Base-by-base conservation (phyloP, 805 yeast species). In the Saccharomycopsis guyanensis region DNA sequence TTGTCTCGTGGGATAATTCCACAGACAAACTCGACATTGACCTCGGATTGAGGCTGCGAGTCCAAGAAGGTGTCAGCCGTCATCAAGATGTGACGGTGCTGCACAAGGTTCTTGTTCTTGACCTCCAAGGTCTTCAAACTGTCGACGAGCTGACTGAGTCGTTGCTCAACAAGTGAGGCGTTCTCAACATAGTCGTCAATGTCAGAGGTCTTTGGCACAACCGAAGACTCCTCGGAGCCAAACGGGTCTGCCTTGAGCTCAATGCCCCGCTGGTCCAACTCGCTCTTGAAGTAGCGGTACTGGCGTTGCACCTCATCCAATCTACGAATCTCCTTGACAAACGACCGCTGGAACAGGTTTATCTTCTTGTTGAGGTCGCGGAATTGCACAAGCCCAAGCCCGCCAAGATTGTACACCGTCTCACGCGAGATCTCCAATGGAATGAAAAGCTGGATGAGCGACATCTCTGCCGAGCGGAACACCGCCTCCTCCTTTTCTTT, bases 1-100 rank as follows among this genome's bases (percentile, higher is more conserved):
- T 80, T 82, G 15, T 70, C 75, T 56, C 85, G 72, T 43, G 75
- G 66, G 45, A 82, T 77, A 15, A 80, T 80, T 59, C 88, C 89
- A 8, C 85, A 69, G 39, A 82, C 74, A 55, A 77, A 80, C 43
- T 65, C 72, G 32, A 68, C 68, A 15, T 40, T 25, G 15, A 32
- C 49, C 51, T 44, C 40, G 48, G 45, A 3, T 16, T 54, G 46
- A 10, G 40, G 18, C 4, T 56, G 50, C 8, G 49, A 51, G 13
- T 58, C 55, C 53, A 77, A 75, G 48, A 75, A 75, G 23, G 63
- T 69, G 51, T 74, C 76, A 8, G 76, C 72, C 22, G 74, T 67
- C 45, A 63, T 63, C 46, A 77, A 59, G 15, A 74, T 78, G 49
- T 70, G 72, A 56, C 80, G 78, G 51, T 72, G 71, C 60, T 83